A percentile compares a stretch with the other conserved stretches of the same genome.
Conservation (phyloP, 305 asterid species). For the Fraxinus latifolia region DNA sequence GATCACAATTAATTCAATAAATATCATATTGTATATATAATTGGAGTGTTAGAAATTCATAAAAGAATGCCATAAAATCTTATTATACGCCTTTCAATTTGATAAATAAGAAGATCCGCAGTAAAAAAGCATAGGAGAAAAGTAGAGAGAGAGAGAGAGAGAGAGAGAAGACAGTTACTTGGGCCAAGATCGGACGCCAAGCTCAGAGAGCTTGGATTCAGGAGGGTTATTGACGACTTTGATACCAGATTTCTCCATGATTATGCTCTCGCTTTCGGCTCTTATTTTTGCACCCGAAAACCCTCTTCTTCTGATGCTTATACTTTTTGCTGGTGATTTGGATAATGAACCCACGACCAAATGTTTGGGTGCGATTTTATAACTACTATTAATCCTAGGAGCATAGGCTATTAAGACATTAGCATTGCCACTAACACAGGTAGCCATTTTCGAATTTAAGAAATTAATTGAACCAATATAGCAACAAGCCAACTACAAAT, state of each 20-base stretch:
- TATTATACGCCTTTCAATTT: not conserved
- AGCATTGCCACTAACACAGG: not conserved
- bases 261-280: conserved; percentile 28
- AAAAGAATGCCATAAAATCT: not conserved
- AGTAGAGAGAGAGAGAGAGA: not conserved
- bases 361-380: conserved; percentile 15
- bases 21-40: not conserved
- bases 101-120: not conserved
- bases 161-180: conserved; percentile 32
- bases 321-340: not conserved
- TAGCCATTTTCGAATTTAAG: not conserved
- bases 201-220: conserved; percentile 58
- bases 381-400: not conserved
- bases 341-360: conserved; percentile 15
- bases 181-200: conserved; percentile 79
- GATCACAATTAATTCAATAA: not conserved
- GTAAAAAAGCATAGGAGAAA: not conserved
- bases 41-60: not conserved
- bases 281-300: conserved; percentile 12
- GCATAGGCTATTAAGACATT: not conserved
- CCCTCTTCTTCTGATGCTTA: not conserved
- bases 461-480: not conserved
- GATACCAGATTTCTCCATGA: conserved; percentile 55
- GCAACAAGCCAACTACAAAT: not conserved
- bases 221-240: conserved; percentile 60